These are phyloP conservation scores for Cornus kousa DNA, from an alignment of 148 eudicot species.

Conservation along the genomic window DNA sequence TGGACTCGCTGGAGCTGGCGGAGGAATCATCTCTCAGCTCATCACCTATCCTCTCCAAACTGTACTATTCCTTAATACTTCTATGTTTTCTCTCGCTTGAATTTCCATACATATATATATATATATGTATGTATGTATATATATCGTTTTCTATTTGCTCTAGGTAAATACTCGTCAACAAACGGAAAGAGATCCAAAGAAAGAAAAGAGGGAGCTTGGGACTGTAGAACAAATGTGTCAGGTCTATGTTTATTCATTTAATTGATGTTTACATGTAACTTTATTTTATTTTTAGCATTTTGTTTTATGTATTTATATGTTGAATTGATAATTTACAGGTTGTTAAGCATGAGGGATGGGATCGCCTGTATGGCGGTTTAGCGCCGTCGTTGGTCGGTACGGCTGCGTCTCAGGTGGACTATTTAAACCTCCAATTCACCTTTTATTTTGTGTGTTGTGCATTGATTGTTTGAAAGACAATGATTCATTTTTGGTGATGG, in stretches of 20 bases:
- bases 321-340: constrained; percentile 48
- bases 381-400: constrained; percentile 86
- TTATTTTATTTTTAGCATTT: neutral
- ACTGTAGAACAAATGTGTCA: constrained; percentile 70
- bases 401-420: constrained; percentile 88
- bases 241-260: constrained; percentile 35
- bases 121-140: too few species aligned
- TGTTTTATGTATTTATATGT: too few species aligned
- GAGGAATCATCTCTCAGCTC: constrained; percentile 97
- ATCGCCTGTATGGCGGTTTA: constrained; percentile 73
- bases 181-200: constrained; percentile 77
- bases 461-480: too few species aligned
- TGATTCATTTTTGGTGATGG: neutral
- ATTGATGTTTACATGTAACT: neutral
- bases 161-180: constrained; percentile 96
- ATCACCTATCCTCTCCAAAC: constrained; percentile 95
- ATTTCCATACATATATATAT: neutral
- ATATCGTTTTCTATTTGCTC: constrained; percentile 5
- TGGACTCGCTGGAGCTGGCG: constrained; percentile 98
- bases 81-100: constrained; percentile 2
- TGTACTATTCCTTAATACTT: constrained; percentile 22
- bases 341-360: constrained; percentile 90
- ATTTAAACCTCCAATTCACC: too few species aligned
- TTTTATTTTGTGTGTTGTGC: too few species aligned
- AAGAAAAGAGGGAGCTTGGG: constrained; percentile 52